Evolutionary conservation across 2,329 filamentous ascomycete genomes (phyloP).

Genomic region (Ascochyta rabiei): DNA sequence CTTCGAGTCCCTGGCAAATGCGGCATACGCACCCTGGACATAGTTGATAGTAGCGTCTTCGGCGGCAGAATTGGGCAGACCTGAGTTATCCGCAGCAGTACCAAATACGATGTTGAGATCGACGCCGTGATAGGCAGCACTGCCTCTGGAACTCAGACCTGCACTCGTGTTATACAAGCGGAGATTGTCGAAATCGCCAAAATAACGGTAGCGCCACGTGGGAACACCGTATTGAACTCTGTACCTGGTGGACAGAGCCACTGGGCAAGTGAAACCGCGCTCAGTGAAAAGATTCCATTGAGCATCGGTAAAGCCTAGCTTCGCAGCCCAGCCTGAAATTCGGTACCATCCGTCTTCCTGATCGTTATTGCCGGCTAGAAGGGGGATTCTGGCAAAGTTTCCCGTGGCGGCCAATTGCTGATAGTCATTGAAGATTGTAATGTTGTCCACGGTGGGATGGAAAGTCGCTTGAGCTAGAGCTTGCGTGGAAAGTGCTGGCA

Average conservation of each 20-base stretch:
- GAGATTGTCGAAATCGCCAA: conserved; percentile 45
- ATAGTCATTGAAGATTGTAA: conserved; percentile 40
- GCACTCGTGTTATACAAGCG: conserved; percentile 38
- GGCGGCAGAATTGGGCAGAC: conserved; percentile 25
- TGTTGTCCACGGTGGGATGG: conserved; percentile 39
- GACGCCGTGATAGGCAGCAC: conserved; percentile 46
- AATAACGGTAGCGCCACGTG: conserved; percentile 48
- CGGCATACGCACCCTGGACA: conserved; percentile 43
- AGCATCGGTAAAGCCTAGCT: conserved; percentile 28
- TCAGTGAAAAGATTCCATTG: conserved; percentile 35
- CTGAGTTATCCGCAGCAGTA: conserved; percentile 33
- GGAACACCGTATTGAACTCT: conserved; percentile 36
- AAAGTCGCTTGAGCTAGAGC: conserved; percentile 36
- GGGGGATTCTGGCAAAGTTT: conserved; percentile 32
- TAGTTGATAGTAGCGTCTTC: conserved; percentile 40
- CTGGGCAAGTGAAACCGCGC: conserved; percentile 35
- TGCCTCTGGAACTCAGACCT: conserved; percentile 33
- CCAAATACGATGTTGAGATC: conserved; percentile 47
- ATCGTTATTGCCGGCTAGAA: conserved; percentile 32
- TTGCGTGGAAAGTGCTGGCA: conserved; percentile 34
- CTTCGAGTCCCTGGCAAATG: conserved; percentile 44
- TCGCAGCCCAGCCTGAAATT: conserved; percentile 30
- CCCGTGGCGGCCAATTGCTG: conserved; percentile 28
- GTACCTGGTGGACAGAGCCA: conserved; percentile 20
- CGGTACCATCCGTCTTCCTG: conserved; percentile 38